These are phyloP conservation scores for Zarea fungicola DNA, from an alignment of 2,329 filamentous ascomycete species.

Conservation along the genomic window DNA sequence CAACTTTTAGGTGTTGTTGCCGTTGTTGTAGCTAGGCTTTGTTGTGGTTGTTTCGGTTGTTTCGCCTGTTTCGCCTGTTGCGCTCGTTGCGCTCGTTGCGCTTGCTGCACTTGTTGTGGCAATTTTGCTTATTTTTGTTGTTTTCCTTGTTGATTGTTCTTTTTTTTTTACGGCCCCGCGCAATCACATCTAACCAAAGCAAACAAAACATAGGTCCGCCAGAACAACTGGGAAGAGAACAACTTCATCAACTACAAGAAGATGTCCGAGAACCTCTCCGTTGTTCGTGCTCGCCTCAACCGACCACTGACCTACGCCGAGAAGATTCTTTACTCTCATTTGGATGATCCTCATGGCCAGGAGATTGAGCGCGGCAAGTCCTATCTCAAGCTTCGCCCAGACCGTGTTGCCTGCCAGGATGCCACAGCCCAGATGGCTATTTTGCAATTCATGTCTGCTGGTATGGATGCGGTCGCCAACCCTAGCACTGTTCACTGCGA, in stretches of 20 bases:
- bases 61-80: no score
- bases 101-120: no score
- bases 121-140: no score
- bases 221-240: constrained; percentile 93
- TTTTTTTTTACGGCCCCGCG: neutral
- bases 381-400: constrained; percentile 93
- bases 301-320: constrained; percentile 91
- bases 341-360: constrained; percentile 93
- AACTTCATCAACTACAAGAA: constrained; percentile 99
- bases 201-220: constrained; percentile 57
- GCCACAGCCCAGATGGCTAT: constrained; percentile 99
- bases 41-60: no score
- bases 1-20: no score
- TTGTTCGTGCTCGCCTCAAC: constrained; percentile 87
- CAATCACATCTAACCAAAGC: neutral
- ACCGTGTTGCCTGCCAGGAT: constrained; percentile 98
- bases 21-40: no score
- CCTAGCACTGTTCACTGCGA: constrained; percentile 97
- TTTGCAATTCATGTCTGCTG: constrained; percentile 98
- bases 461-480: constrained; percentile 92
- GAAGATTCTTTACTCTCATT: constrained; percentile 98
- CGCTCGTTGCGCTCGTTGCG: no score
- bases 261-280: constrained; percentile 94
- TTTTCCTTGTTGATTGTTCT: no score
- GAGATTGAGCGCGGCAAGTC: constrained; percentile 94